phyloP scores from a whole-genome alignment of 805 yeast genomes.

The Wickerhamiella alocasiicola region DNA sequence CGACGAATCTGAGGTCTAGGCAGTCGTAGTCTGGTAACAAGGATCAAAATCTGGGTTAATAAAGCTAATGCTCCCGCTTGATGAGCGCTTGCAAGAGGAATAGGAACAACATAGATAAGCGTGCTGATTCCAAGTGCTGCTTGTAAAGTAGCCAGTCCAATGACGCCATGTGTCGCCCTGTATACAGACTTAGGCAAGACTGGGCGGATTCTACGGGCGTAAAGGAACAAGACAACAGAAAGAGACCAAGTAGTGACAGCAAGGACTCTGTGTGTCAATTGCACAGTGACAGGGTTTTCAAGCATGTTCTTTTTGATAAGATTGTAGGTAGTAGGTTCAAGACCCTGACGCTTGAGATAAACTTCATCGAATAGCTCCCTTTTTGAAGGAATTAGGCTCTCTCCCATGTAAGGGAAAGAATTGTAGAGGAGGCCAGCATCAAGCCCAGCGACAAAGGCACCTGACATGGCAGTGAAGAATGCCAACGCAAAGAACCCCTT shows the following conservation, averaged over 20 bases:
- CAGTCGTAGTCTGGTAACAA: slow-evolving; percentile 44
- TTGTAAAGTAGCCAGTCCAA: slow-evolving; percentile 79
- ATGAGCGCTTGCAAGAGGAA: slow-evolving; percentile 85
- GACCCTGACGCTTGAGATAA: slow-evolving; percentile 33
- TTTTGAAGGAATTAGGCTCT: slow-evolving; percentile 53
- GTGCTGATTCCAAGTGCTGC: slow-evolving; percentile 80
- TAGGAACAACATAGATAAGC: slow-evolving; percentile 77
- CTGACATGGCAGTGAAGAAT: slow-evolving; percentile 88
- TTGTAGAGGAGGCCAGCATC: slow-evolving; percentile 96
- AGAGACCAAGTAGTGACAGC: slow-evolving; percentile 72
- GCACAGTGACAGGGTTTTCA: slow-evolving; percentile 95
- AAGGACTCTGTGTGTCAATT: slow-evolving; percentile 73
- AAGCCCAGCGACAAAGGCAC: slow-evolving; percentile 95
- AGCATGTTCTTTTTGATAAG: slow-evolving; percentile 82
- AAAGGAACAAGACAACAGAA: slow-evolving; percentile 58
- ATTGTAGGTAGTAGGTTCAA: slow-evolving; percentile 16
- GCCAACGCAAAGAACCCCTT: slow-evolving; percentile 52
- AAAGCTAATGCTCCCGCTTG: slow-evolving; percentile 94
- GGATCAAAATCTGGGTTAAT: slow-evolving; percentile 61
- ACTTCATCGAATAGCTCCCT: slow-evolving; percentile 66
- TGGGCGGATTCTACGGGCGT: slow-evolving; percentile 42
- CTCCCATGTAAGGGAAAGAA: slow-evolving; percentile 94
- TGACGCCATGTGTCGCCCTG: slow-evolving; percentile 41
- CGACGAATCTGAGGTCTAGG: slow-evolving; percentile 34
- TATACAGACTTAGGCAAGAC: slow-evolving; percentile 35